Base-by-base conservation (phyloP, 129 eudicot genomes). In the Flaveria sonorensis region DNA sequence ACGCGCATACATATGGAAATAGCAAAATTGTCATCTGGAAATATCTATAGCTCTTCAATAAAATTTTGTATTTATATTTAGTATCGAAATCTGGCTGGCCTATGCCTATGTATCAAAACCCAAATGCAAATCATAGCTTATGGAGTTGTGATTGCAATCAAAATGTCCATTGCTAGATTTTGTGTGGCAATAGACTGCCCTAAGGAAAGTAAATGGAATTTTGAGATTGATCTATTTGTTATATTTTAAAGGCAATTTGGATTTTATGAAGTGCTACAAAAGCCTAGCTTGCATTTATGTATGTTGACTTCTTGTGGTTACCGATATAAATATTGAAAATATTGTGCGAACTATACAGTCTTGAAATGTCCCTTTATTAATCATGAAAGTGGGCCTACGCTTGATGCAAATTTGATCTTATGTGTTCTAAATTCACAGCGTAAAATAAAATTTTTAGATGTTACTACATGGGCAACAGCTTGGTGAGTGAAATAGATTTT, bases 351-450 rank as follows among this genome's bases (percentile, higher is more conserved):
- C 53, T 39, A 50, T 72, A 64, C 48, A 18, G 73, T 28, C 36
- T 65, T 68, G 53, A 30, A 65, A 66, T 52, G 40, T 63, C 36
- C 15, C 28, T 50, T 24, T 65, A 52, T 32, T 47, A 64, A 21
- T 77, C 19, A 23, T 67, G 68, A 40, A 68, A 69, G 46, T 56
- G 28, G 74, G 75, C 75, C 21, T 23, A 55, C 68, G 68, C 69
- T 55, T 66, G 46, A 77, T 77, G 56, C 43, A n/a, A 43, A 53
- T 42, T 53, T 16, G 7, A 52, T 77, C 40, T 16, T 13, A 30
- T 4, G 36, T 53, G 12, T 20, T 23, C 1, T 66, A 12, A 26
- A 10, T 46, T 40, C 11, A 52, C 63, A 40, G 26, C 26, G 32
- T 26, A 48, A 57, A 15, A 12, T 56, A 18, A 69, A 18, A 12